Evolutionary conservation across 208 protist species (phyloP), one percentile per base, ranked within the genome.

Genomic region (Wallacemonas sp.): DNA sequence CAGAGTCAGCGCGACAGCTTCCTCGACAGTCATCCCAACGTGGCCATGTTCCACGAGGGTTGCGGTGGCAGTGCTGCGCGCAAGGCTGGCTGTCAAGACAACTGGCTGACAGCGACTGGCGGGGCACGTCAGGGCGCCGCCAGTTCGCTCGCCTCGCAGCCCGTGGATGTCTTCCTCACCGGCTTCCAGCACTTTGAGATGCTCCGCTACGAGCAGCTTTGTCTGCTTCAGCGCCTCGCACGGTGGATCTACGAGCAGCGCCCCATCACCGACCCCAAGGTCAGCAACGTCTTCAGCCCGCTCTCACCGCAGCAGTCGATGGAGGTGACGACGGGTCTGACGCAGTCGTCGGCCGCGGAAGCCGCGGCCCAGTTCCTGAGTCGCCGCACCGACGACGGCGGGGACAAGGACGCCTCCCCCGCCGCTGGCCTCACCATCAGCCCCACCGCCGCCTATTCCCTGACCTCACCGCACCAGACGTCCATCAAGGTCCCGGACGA

Each of bases 141-240:
- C n/a, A n/a, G n/a, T n/a, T n/a, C n/a, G 36, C 36, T 41, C 9
- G 36, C 36, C 9, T 41, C 64, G 36, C 58, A 65, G 12, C 41
- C 72, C 5, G 47, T 64, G 2, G 61, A 74, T 61, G 58, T 64
- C 8, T 38, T 38, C 39, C 61, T 87, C 6, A 75, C 80, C 0
- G 76, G 76, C 0, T 55, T 67, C 41, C 72, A 81, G 56, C 73
- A 77, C 6, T 41, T 57, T 2, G 72, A 67, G 21, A 61, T 82
- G 38, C 65, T 78, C 11, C 80, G 80, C 29, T 87, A 74, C 65
- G 80, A 87, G 61, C 63, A 76, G 65, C 68, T 78, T 17, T 60
- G 55, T 5, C 72, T 80, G 36, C 62, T 86, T 16, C 48, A 86
- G 29, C 80, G 68, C 34, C 61, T 81, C 23, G 72, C 62, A 56